These are phyloP conservation scores for Fusarium abutilonis DNA, from an alignment of 2,329 filamentous ascomycete species.

Conservation along the genomic window DNA sequence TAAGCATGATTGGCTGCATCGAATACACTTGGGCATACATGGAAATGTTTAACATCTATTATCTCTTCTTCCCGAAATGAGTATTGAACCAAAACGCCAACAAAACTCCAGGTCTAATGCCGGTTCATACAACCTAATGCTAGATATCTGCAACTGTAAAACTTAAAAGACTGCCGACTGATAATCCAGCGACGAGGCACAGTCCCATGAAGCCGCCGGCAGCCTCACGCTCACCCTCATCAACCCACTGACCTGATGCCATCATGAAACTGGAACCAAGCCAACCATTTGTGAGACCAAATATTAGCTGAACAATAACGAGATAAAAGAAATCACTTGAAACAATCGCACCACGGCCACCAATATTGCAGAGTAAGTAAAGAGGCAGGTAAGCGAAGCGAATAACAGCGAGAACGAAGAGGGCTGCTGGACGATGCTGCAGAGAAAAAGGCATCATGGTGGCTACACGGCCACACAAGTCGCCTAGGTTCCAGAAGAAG, in stretches of 20 bases:
- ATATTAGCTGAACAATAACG: constrained; percentile 81
- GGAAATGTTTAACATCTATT: constrained; percentile 25
- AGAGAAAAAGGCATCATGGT: constrained; percentile 68
- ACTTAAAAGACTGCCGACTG: constrained; percentile 87
- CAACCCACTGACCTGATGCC: constrained; percentile 83
- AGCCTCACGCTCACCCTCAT: constrained; percentile 83
- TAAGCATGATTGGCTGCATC: constrained; percentile 31
- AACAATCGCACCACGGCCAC: constrained; percentile 77
- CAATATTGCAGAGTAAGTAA: constrained; percentile 90
- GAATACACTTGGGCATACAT: constrained; percentile 18
- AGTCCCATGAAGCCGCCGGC: constrained; percentile 94
- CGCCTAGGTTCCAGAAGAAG: constrained; percentile 92
- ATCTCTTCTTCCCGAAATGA: constrained; percentile 10
- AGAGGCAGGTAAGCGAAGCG: constrained; percentile 80
- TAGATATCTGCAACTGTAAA: constrained; percentile 73
- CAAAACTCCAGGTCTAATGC: constrained; percentile 13
- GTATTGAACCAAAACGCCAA: constrained; percentile 15
- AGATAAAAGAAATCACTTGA: constrained; percentile 90
- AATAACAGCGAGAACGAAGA: constrained; percentile 74
- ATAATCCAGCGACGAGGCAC: constrained; percentile 84
- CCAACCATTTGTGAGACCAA: constrained; percentile 88
- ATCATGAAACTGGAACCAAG: constrained; percentile 92
- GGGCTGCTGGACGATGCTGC: constrained; percentile 68
- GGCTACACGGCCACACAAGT: constrained; percentile 78
- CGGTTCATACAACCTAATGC: constrained; percentile 21